phyloP scores from a whole-genome alignment of 306 rosid genomes.

The Pachyrhizus erosus region DNA sequence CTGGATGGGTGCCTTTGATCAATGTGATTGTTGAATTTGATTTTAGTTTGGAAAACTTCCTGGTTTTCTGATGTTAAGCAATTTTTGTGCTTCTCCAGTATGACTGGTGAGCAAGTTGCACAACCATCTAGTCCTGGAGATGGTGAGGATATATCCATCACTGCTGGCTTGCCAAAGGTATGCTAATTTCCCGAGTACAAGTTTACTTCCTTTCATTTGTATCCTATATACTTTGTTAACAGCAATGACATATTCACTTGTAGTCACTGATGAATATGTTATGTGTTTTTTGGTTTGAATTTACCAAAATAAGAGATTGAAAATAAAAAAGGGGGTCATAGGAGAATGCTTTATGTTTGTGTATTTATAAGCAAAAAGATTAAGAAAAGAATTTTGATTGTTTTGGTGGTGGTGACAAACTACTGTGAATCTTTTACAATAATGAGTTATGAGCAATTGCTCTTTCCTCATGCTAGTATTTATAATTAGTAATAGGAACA shows the following conservation, averaged over 20 bases:
- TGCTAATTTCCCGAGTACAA: constrained; percentile 38
- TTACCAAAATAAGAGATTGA: constrained; percentile 13
- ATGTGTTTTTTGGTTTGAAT: constrained; percentile 29
- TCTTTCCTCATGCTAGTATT: neutral
- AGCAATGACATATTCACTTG: neutral
- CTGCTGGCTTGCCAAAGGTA: constrained; percentile 85
- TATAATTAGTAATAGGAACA: neutral
- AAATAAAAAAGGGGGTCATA: neutral
- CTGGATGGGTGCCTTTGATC: constrained; percentile 5
- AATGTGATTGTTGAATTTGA: constrained; percentile 11
- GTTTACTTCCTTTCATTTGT: constrained; percentile 33
- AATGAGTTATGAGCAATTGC: constrained; percentile 22
- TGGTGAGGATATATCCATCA: constrained; percentile 83
- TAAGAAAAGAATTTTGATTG: neutral
- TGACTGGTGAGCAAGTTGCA: constrained; percentile 84
- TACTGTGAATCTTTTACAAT: constrained; percentile 21
- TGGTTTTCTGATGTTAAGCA: constrained; percentile 8
- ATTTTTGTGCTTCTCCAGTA: constrained; percentile 60
- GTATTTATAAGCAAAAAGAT: neutral
- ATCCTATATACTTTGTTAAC: constrained; percentile 13
- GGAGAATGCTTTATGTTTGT: constrained; percentile 7
- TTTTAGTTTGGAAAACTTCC: constrained; percentile 6
- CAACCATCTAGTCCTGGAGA: constrained; percentile 95
- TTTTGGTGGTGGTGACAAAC: neutral
- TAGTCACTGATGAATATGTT: constrained; percentile 19